Evolutionary conservation across 768 basidiomycete genomes (phyloP).

Genomic region (Artomyces pyxidatus): DNA sequence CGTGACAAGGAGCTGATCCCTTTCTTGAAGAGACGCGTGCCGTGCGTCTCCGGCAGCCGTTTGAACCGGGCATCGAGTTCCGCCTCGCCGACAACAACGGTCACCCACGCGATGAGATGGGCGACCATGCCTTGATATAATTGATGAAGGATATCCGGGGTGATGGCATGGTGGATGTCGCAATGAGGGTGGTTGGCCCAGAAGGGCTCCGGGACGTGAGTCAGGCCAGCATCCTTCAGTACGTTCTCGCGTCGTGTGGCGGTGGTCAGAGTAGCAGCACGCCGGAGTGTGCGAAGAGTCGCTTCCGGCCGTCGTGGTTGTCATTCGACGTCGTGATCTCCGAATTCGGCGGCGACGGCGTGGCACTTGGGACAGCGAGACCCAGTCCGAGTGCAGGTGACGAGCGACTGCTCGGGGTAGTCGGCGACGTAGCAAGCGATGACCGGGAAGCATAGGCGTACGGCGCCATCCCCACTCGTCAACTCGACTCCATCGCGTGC

Average conservation of each 20-base stretch:
- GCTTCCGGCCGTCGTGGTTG: neutral
- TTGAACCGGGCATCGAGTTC: neutral
- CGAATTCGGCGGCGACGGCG: neutral
- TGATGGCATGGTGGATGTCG: conserved; percentile 14
- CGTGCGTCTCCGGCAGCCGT: neutral
- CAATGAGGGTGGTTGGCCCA: conserved; percentile 10
- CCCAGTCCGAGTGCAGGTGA: conserved; percentile 2
- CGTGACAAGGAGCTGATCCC: neutral
- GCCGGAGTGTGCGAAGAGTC: neutral
- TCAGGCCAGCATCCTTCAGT: neutral
- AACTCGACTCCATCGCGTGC: conserved; percentile 14
- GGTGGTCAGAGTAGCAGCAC: neutral
- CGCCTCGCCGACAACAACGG: neutral
- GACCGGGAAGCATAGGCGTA: conserved; percentile 14
- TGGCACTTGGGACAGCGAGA: conserved; percentile 1
- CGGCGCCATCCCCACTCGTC: conserved; percentile 9
- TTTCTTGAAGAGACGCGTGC: neutral
- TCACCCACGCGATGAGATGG: conserved; percentile 9
- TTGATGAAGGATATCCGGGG: conserved; percentile 18
- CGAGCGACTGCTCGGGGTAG: conserved; percentile 19
- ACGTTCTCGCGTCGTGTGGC: neutral
- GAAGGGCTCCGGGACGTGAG: conserved; percentile 9
- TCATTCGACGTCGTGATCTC: neutral
- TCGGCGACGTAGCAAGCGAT: conserved; percentile 16
- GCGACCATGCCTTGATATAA: conserved; percentile 12